Evolutionary conservation across 495 filamentous ascomycete species (phyloP).

Genomic region (Elaphomyces granulatus): DNA sequence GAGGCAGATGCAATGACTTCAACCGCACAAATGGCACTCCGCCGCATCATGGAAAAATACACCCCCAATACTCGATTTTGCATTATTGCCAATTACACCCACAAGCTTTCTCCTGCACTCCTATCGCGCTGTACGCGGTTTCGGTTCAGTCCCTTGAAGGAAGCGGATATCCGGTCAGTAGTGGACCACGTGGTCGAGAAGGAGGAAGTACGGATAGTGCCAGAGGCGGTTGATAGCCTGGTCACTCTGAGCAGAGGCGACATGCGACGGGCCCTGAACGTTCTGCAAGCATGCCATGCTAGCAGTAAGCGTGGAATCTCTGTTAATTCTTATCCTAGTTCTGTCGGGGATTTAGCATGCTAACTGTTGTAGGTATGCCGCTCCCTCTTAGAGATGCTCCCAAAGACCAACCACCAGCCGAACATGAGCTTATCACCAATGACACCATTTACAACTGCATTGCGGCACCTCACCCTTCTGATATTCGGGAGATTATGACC

Average conservation of each 20-base stretch:
- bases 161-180: conserved; percentile 62
- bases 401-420: conserved; percentile 36
- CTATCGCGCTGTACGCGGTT: conserved; percentile 91
- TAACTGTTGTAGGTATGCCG: conserved; percentile 41
- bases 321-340: too few relatives aligned
- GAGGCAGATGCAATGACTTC: conserved; percentile 98
- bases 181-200: conserved; percentile 85
- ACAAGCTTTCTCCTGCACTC: conserved; percentile 92
- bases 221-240: conserved; percentile 63
- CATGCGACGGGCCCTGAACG: conserved; percentile 90
- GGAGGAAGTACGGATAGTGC: conserved; percentile 69
- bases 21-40: conserved; percentile 90
- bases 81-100: conserved; percentile 98
- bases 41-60: conserved; percentile 98
- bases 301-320: conserved; percentile 45
- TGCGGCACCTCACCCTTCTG: conserved; percentile 80
- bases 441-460: conserved; percentile 95
- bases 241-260: conserved; percentile 86
- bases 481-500: conserved; percentile 69
- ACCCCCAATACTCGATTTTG: conserved; percentile 97
- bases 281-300: conserved; percentile 91
- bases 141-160: conserved; percentile 86
- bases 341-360: too few relatives aligned
- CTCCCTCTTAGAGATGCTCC: conserved; percentile 50
- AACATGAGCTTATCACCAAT: conserved; percentile 71